A percentile compares a stretch with the other conserved stretches of the same genome.
Evolutionary conservation across 2,329 filamentous ascomycete species (phyloP).

Genomic region (Alternaria rosae): DNA sequence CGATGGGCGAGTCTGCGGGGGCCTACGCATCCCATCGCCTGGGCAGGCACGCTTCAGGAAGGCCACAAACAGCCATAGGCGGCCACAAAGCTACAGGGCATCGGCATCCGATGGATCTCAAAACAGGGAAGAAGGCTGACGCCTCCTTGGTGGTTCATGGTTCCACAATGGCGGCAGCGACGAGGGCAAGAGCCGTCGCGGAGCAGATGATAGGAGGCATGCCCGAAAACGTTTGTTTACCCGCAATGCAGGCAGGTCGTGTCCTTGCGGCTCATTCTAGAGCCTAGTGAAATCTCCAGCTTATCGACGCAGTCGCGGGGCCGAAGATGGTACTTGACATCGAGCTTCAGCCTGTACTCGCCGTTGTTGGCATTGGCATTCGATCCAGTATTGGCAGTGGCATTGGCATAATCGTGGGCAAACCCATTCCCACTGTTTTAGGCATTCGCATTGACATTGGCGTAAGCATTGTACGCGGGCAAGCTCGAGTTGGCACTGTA

Average conservation of each 20-base stretch:
- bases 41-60: not conserved
- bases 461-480: too few species aligned
- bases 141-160: not conserved
- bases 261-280: not conserved
- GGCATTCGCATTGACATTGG: too few species aligned
- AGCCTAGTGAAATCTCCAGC: not conserved
- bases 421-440: too few species aligned
- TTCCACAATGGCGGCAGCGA: not conserved
- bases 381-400: not conserved
- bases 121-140: fast-evolving
- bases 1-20: not conserved
- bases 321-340: not conserved
- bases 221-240: not conserved
- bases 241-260: not conserved
- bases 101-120: not conserved
- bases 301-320: not conserved
- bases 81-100: not conserved
- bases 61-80: not conserved
- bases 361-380: not conserved
- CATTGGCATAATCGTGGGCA: not conserved
- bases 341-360: not conserved
- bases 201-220: not conserved
- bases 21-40: not conserved
- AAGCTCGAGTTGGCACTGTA: not conserved
- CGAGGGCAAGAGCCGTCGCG: not conserved